These are phyloP conservation scores for Nadsonia commutata DNA, from an alignment of 1,139 yeast genomes.

Conservation along the genomic window DNA sequence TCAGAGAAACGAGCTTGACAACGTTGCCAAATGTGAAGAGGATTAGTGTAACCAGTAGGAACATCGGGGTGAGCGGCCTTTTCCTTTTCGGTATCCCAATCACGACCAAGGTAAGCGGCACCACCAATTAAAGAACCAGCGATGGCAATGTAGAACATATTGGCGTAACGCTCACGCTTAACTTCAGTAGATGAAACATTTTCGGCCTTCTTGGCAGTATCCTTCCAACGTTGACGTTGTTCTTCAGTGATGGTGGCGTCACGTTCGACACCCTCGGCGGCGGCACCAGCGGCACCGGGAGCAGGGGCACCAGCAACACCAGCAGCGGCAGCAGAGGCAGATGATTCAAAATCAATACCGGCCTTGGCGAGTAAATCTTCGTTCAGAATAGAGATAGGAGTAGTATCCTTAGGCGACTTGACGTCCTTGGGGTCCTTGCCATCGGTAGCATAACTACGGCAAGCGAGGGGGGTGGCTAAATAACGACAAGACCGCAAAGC, in stretches of 20 bases:
- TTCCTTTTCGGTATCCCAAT: conserved; percentile 76
- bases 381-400: conserved; percentile 38
- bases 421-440: conserved; percentile 13
- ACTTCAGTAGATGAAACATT: conserved; percentile 55
- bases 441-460: conserved; percentile 1
- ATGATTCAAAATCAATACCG: conserved; percentile 42
- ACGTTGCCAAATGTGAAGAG: conserved; percentile 35
- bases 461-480: not conserved
- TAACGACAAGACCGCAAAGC: not conserved
- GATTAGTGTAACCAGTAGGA: conserved; percentile 50
- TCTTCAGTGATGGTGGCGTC: conserved; percentile 15
- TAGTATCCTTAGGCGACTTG: conserved; percentile 26
- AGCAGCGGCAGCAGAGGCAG: conserved; percentile 12
- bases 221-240: conserved; percentile 21
- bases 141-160: conserved; percentile 26
- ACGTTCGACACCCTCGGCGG: conserved; percentile 9
- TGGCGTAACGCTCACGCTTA: conserved; percentile 32
- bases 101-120: conserved; percentile 62
- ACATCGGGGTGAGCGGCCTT: conserved; percentile 35
- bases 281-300: conserved; percentile 8
- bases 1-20: conserved; percentile 57
- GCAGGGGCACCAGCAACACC: conserved; percentile 7
- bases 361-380: conserved; percentile 77
- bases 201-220: conserved; percentile 23
- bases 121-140: conserved; percentile 52